Percentiles rank a stretch among this genome's conserved stretches.
Conservation (phyloP, 345 rosid genomes). For the Barbarea vulgaris region DNA sequence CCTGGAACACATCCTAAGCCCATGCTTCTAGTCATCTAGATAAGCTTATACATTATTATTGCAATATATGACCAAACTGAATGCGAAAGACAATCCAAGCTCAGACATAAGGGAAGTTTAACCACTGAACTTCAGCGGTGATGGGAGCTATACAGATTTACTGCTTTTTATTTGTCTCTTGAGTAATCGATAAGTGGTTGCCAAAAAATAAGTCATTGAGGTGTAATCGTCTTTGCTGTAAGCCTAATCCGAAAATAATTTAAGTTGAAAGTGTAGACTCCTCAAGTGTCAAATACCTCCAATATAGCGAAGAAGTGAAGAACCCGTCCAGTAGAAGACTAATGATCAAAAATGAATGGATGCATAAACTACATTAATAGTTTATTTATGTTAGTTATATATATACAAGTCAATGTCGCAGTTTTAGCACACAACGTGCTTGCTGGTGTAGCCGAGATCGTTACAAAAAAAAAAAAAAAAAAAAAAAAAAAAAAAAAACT, state of each 20-base stretch:
- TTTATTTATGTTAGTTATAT: not conserved
- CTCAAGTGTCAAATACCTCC: not conserved
- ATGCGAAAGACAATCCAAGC: not conserved
- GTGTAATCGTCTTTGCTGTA: not conserved
- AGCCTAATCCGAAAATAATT: not conserved
- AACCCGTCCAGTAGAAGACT: not conserved
- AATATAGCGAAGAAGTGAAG: not conserved
- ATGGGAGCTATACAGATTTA: not conserved
- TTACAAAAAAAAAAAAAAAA: too few relatives aligned
- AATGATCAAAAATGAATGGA: not conserved
- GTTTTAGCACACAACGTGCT: not conserved
- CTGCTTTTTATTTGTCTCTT: not conserved
- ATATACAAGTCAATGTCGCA: not conserved
- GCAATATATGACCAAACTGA: not conserved
- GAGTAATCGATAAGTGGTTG: not conserved
- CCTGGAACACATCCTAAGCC: not conserved
- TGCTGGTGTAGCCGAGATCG: not conserved
- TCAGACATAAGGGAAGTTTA: not conserved
- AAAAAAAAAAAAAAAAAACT: too few relatives aligned
- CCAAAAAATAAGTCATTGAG: not conserved
- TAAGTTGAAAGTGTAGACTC: not conserved
- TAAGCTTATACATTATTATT: not conserved
- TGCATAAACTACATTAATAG: not conserved
- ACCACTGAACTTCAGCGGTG: not conserved
- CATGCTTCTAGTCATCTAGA: not conserved